phyloP scores from a whole-genome alignment of 345 rosid genomes.

The Pistacia vera region DNA sequence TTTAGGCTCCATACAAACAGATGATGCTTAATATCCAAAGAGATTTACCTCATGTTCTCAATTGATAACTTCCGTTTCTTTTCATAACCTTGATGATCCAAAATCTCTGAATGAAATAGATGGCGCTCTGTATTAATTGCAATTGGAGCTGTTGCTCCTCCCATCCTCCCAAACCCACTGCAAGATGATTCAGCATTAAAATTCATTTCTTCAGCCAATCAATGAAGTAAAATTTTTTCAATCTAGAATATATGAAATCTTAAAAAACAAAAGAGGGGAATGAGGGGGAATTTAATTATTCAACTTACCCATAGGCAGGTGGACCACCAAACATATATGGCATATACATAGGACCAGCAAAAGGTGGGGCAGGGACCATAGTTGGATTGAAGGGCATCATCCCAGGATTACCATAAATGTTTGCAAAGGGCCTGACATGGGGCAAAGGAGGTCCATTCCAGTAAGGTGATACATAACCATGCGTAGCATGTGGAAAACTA shows the following conservation, averaged over 20 bases:
- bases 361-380: constrained; percentile 31
- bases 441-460: constrained; percentile 36
- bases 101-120: constrained; percentile 4
- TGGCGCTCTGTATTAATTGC: constrained; percentile 15
- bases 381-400: constrained; percentile 35
- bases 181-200: constrained; percentile 21
- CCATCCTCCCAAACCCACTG: constrained; percentile 37
- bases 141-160: constrained; percentile 21
- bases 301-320: constrained; percentile 38
- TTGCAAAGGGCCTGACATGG: constrained; percentile 29
- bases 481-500: constrained; percentile 33
- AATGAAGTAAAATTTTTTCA: not conserved
- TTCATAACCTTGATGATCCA: constrained; percentile 26
- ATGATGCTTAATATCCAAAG: not conserved
- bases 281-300: not conserved
- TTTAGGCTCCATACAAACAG: not conserved
- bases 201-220: not conserved
- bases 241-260: not conserved
- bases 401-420: constrained; percentile 32
- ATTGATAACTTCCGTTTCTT: constrained; percentile 23
- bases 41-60: constrained; percentile 32
- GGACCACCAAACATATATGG: constrained; percentile 31
- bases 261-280: not conserved
- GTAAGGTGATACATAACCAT: constrained; percentile 29
- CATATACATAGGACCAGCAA: constrained; percentile 28